Percentiles rank a stretch among this genome's conserved stretches.
Evolutionary conservation across 345 rosid species (phyloP).

Genomic region (Carallia pectinifolia): DNA sequence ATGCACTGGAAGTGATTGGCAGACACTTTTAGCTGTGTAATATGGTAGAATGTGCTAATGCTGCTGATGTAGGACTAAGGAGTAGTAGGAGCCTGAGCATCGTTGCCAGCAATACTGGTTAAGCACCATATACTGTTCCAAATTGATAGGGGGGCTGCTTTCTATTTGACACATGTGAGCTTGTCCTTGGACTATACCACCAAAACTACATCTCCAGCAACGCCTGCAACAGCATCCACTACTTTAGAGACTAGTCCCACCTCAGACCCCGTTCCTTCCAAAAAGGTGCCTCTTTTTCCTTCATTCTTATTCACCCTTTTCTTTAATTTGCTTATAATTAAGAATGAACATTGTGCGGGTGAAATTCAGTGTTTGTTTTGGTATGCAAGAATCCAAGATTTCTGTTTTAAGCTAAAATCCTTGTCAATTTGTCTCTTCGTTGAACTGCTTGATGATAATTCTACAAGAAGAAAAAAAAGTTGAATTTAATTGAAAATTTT

Average conservation of each 20-base stretch:
- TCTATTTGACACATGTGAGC: too few relatives aligned
- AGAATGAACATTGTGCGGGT: neutral
- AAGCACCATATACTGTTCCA: too few relatives aligned
- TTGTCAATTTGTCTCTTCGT: neutral
- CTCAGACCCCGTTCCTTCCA: conserved; percentile 30
- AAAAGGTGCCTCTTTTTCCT: conserved; percentile 46
- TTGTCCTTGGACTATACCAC: neutral
- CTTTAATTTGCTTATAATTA: neutral
- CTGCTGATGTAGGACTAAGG: too few relatives aligned
- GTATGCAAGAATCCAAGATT: neutral
- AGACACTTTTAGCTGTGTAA: too few relatives aligned
- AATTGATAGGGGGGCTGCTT: too few relatives aligned
- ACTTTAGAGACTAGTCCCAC: conserved; percentile 4
- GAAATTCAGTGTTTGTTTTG: neutral
- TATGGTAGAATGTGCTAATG: too few relatives aligned
- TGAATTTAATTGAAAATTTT: too few relatives aligned
- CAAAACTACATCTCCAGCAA: conserved; percentile 24
- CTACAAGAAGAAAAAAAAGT: too few relatives aligned
- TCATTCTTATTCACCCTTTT: conserved; percentile 2
- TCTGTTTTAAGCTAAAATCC: neutral
- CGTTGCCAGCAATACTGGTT: too few relatives aligned
- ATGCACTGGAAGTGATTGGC: too few relatives aligned
- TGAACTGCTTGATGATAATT: neutral
- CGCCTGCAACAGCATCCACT: conserved; percentile 11
- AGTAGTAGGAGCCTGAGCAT: too few relatives aligned